Evolutionary conservation across 352 stramenopile species (phyloP).

Genomic region (Globisporangium orthogonon): DNA sequence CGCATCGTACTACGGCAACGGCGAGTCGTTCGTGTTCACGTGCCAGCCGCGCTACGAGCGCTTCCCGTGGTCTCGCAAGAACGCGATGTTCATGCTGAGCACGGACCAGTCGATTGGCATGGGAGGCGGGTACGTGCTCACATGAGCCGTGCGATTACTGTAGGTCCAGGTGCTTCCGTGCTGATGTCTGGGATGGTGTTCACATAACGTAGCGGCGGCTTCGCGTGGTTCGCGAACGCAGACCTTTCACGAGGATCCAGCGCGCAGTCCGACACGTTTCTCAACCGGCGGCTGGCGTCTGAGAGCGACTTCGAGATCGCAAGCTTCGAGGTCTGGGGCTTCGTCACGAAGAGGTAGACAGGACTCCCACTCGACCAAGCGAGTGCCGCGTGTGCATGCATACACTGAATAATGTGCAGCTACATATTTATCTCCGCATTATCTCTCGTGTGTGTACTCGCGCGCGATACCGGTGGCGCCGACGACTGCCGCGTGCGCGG

Average conservation of each 20-base stretch:
- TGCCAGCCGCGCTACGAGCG: conserved; percentile 48
- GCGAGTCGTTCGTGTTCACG: conserved; percentile 72
- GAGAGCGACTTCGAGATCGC: conserved; percentile 50
- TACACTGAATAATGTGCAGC: neutral
- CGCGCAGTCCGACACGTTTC: conserved; percentile 45
- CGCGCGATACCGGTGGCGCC: conserved; percentile 71
- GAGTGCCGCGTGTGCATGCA: too few relatives aligned
- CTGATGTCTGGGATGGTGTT: neutral
- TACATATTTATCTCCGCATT: neutral
- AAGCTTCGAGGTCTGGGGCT: conserved; percentile 67
- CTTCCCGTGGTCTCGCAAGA: conserved; percentile 53
- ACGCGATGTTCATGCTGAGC: conserved; percentile 71
- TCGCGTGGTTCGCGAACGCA: conserved; percentile 62
- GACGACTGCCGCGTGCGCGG: conserved; percentile 66
- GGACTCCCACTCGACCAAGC: neutral
- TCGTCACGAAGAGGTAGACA: conserved; percentile 37
- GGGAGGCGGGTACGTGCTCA: conserved; percentile 55
- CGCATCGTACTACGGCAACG: conserved; percentile 60
- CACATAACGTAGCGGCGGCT: conserved; percentile 28
- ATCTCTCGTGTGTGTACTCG: conserved; percentile 61
- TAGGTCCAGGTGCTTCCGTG: neutral
- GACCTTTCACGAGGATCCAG: conserved; percentile 57
- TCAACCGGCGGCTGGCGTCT: conserved; percentile 42
- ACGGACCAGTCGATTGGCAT: conserved; percentile 64
- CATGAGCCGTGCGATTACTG: neutral